phyloP scores from a whole-genome alignment of 345 rosid species.

The Euphorbia pulcherrima region DNA sequence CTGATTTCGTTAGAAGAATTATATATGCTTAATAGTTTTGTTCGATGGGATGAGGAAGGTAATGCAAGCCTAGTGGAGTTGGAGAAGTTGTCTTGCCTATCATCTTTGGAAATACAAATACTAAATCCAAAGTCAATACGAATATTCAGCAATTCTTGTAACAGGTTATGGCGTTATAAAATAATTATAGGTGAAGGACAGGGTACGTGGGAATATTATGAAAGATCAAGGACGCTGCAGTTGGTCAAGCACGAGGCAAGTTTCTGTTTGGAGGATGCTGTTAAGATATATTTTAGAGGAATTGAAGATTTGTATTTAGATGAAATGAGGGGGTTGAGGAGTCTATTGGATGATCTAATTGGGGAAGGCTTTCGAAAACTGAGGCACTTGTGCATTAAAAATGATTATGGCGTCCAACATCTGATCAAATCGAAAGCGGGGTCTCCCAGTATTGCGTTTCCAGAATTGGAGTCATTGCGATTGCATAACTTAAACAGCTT shows the following conservation, averaged over 20 bases:
- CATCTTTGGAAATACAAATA: no score
- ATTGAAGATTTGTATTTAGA: not conserved
- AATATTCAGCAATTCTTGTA: no score
- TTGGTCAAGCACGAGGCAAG: conserved; percentile 15
- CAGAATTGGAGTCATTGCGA: not conserved
- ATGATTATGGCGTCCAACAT: not conserved
- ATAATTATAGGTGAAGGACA: no score
- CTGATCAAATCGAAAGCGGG: not conserved
- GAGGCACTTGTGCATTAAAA: not conserved
- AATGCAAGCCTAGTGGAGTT: no score
- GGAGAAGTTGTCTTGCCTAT: no score
- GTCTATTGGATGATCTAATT: not conserved
- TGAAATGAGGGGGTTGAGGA: not conserved
- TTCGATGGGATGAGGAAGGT: no score
- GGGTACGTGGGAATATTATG: no score
- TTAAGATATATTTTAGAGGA: not conserved
- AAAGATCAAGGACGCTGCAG: not conserved
- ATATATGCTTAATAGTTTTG: no score
- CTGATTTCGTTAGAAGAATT: not conserved
- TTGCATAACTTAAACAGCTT: not conserved
- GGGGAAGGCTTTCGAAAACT: conserved; percentile 1
- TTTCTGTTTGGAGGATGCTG: not conserved
- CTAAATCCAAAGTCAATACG: no score
- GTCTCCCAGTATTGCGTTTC: not conserved
- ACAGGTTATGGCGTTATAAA: no score